A percentile compares a stretch with the other conserved stretches of the same genome.
phyloP scores from a whole-genome alignment of 2,329 filamentous ascomycete genomes.

The Fusarium veterinarium region DNA sequence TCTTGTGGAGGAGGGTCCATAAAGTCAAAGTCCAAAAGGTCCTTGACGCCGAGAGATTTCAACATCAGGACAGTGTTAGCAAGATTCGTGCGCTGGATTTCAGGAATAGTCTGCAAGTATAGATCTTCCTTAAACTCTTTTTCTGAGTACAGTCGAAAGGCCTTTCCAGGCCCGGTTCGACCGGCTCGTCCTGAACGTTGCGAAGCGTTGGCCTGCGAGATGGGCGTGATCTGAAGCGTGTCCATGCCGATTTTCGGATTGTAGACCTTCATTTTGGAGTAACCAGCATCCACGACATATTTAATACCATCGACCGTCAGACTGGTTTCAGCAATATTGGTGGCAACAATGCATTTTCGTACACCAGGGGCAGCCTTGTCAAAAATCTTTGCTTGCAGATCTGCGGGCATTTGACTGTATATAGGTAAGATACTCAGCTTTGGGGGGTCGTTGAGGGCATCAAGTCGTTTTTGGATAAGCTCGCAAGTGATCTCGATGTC shows the following conservation, averaged over 20 bases:
- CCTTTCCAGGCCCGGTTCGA: slow-evolving; percentile 93
- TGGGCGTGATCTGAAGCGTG: slow-evolving; percentile 95
- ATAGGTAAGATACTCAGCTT: slow-evolving; percentile 96
- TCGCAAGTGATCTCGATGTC: slow-evolving; percentile 98
- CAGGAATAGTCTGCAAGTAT: slow-evolving; percentile 95
- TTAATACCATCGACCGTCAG: slow-evolving; percentile 99
- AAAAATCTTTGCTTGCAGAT: slow-evolving; percentile 97
- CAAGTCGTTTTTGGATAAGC: slow-evolving; percentile 85
- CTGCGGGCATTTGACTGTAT: slow-evolving; percentile 99
- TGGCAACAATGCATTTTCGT: slow-evolving; percentile 96
- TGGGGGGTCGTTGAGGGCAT: slow-evolving; percentile 91
- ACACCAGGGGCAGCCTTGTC: slow-evolving; percentile 90
- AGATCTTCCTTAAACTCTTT: slow-evolving; percentile 95
- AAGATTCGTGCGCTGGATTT: slow-evolving; percentile 96
- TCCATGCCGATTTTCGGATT: slow-evolving; percentile 99
- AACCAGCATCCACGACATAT: slow-evolving; percentile 97
- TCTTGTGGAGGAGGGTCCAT: slow-evolving; percentile 99
- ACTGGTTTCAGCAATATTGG: slow-evolving; percentile 98
- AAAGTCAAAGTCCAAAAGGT: slow-evolving; percentile 96
- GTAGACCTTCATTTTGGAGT: slow-evolving; percentile 98
- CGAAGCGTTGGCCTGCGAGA: slow-evolving; percentile 94
- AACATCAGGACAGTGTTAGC: slow-evolving; percentile 94
- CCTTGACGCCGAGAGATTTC: slow-evolving; percentile 93
- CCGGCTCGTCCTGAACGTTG: slow-evolving; percentile 95
- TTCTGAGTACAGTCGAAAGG: slow-evolving; percentile 94